A percentile compares a stretch with the other conserved stretches of the same genome.
These are phyloP conservation scores for Ganoderma lucidum DNA, from an alignment of 1,284 basidiomycete species.

Conservation along the genomic window DNA sequence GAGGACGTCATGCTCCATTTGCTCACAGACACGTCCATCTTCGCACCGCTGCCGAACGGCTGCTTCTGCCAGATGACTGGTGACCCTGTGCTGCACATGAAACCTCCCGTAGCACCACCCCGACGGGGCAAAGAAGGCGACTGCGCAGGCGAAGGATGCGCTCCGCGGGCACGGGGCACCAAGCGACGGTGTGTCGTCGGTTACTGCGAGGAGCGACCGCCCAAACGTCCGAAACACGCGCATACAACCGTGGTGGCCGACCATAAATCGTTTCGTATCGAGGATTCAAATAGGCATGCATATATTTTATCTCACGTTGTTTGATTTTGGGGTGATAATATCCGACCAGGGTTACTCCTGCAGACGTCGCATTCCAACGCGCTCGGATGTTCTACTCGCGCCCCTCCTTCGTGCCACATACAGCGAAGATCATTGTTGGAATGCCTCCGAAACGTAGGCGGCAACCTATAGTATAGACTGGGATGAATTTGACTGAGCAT, in stretches of 20 bases:
- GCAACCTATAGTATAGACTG: too few relatives aligned
- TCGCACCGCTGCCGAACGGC: constrained; percentile 77
- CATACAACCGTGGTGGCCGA: not conserved
- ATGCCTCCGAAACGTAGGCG: constrained; percentile 71
- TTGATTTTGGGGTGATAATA: not conserved
- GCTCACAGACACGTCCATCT: constrained; percentile 75
- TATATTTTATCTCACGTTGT: not conserved
- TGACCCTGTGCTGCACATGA: constrained; percentile 62
- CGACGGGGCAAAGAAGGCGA: not conserved
- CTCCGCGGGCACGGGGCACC: constrained; percentile 2
- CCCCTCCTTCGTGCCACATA: constrained; percentile 56
- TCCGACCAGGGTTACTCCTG: constrained; percentile 48
- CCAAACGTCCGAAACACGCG: constrained; percentile 24
- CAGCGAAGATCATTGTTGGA: constrained; percentile 61
- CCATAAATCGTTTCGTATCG: not conserved
- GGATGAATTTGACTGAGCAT: not conserved
- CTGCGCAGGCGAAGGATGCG: not conserved
- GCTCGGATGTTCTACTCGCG: constrained; percentile 74
- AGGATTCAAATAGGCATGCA: not conserved
- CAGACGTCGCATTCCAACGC: constrained; percentile 64
- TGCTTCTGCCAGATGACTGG: constrained; percentile 86
- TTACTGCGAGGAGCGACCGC: constrained; percentile 27
- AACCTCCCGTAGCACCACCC: constrained; percentile 36
- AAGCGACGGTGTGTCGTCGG: constrained; percentile 26
- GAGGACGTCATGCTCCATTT: constrained; percentile 77